These are phyloP conservation scores for Phaffia tasmanica DNA, from an alignment of 768 basidiomycete genomes.

Conservation along the genomic window DNA sequence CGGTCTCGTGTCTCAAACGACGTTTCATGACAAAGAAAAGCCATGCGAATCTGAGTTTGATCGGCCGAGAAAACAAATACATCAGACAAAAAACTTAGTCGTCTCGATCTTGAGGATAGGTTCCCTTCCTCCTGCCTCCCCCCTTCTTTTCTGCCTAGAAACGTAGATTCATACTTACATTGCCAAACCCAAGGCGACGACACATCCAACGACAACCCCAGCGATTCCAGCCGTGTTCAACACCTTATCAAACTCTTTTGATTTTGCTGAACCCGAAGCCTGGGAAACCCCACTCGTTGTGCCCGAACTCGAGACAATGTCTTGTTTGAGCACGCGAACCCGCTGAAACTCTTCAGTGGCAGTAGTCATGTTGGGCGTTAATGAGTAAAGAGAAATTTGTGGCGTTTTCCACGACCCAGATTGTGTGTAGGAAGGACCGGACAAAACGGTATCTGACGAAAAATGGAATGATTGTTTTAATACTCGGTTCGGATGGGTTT, in stretches of 20 bases:
- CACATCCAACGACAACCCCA: constrained; percentile 2
- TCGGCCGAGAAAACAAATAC: no score
- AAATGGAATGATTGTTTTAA: no score
- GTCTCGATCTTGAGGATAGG: no score
- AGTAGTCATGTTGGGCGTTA: constrained; percentile 5
- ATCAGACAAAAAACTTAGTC: no score
- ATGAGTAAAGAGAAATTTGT: constrained; percentile 11
- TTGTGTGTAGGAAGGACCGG: constrained; percentile 14
- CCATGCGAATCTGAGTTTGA: no score
- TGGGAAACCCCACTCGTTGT: background rate
- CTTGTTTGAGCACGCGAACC: constrained; percentile 12
- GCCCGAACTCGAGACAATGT: constrained; percentile 7
- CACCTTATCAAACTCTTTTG: background rate
- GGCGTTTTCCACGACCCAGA: constrained; percentile 19
- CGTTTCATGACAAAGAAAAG: no score
- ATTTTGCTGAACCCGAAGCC: background rate
- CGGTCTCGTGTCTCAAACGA: no score
- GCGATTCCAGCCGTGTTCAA: constrained; percentile 8
- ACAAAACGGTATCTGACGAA: constrained; percentile 11
- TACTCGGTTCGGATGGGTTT: no score
- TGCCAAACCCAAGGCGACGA: background rate
- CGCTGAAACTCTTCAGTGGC: constrained; percentile 15
- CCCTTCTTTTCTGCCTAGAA: no score
- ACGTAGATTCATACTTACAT: no score
- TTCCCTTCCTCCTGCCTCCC: no score